These are phyloP conservation scores for Magnusiomyces fungicola DNA, from an alignment of 1,139 yeast species.

Conservation along the genomic window DNA sequence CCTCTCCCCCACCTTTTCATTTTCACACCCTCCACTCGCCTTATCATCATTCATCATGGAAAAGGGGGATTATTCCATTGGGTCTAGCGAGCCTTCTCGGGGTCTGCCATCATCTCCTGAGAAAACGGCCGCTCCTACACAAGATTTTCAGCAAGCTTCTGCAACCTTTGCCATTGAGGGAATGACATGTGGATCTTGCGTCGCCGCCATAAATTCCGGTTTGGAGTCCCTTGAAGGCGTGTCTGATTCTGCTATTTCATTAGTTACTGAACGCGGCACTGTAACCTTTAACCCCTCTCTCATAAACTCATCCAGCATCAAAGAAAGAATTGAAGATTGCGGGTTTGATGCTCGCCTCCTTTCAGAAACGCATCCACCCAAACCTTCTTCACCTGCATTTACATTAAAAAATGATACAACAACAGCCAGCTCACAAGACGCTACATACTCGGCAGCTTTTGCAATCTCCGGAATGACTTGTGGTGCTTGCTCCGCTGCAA, in stretches of 20 bases:
- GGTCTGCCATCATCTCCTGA: not conserved
- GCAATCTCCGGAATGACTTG: constrained; percentile 61
- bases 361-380: constrained; percentile 13
- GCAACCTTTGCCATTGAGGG: constrained; percentile 11
- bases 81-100: not conserved
- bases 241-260: constrained; percentile 33
- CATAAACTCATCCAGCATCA: constrained; percentile 35
- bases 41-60: not conserved
- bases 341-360: constrained; percentile 57
- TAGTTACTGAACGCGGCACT: constrained; percentile 65
- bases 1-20: not conserved
- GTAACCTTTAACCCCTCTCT: constrained; percentile 40
- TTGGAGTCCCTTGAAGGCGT: constrained; percentile 46
- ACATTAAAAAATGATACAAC: constrained; percentile 23
- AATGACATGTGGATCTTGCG: constrained; percentile 88
- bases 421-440: not conserved
- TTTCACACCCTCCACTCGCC: not conserved
- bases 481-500: constrained; percentile 66
- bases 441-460: constrained; percentile 3
- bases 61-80: not conserved
- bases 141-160: not conserved
- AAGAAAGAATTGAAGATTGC: constrained; percentile 56
- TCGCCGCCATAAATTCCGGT: constrained; percentile 52
- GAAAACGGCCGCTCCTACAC: not conserved
- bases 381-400: constrained; percentile 24